These are phyloP conservation scores for Grigorovia transvaalensis DNA, from an alignment of 805 yeast species.

Conservation along the genomic window DNA sequence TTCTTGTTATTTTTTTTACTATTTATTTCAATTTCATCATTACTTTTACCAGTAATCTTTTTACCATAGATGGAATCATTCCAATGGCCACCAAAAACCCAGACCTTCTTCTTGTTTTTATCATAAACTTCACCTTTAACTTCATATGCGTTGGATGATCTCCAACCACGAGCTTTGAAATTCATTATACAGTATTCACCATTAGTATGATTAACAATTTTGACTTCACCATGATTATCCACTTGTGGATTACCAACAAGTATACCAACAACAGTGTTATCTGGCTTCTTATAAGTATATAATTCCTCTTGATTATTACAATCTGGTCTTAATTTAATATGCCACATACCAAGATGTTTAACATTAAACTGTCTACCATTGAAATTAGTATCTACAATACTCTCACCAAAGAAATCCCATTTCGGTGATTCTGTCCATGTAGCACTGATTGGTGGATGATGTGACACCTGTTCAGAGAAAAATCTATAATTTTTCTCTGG, in stretches of 20 bases:
- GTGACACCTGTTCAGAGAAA: constrained; percentile 88
- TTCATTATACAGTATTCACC: constrained; percentile 66
- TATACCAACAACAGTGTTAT: constrained; percentile 88
- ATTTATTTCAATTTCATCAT: constrained; percentile 14
- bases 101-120: constrained; percentile 48
- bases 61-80: constrained; percentile 73
- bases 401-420: constrained; percentile 94
- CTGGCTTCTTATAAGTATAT: constrained; percentile 87
- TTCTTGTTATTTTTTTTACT: constrained; percentile 6
- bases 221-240: constrained; percentile 90
- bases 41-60: constrained; percentile 21
- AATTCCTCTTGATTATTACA: constrained; percentile 48
- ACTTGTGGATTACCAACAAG: constrained; percentile 88
- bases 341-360: constrained; percentile 88
- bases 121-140: constrained; percentile 70
- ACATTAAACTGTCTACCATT: constrained; percentile 89
- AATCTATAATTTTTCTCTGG: constrained; percentile 81
- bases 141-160: constrained; percentile 83
- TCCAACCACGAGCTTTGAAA: constrained; percentile 91
- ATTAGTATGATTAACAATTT: constrained; percentile 69
- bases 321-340: constrained; percentile 68
- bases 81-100: constrained; percentile 93
- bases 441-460: constrained; percentile 95
- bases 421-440: constrained; percentile 71
- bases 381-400: constrained; percentile 80